Conservation (phyloP, 805 yeast species). For the Sungouiozyma intestinalis region DNA sequence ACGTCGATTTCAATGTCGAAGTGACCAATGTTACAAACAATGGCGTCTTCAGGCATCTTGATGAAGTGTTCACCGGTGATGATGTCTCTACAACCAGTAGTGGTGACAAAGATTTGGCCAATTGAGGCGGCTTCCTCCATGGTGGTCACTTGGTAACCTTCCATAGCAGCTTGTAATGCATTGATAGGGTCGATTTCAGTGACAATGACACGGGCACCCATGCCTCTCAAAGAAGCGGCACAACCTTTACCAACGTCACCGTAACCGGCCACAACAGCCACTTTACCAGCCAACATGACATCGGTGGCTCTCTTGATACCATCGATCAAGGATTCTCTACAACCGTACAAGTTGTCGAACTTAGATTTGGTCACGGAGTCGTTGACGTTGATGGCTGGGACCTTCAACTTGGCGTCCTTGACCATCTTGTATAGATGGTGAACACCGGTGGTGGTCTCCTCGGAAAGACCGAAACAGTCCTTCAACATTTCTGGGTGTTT, state of each 20-base stretch:
- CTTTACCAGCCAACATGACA: constrained; percentile 99
- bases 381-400: constrained; percentile 98
- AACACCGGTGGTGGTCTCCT: constrained; percentile 99
- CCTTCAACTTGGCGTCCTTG: constrained; percentile 79
- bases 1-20: constrained; percentile 98
- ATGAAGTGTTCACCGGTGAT: constrained; percentile 81
- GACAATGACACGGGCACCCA: constrained; percentile 98
- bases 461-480: constrained; percentile 91
- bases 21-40: constrained; percentile 99
- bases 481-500: constrained; percentile 96
- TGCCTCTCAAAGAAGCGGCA: constrained; percentile 95
- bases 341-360: constrained; percentile 98
- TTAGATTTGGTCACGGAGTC: constrained; percentile 98
- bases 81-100: constrained; percentile 99
- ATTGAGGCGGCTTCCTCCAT: constrained; percentile 85
- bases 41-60: constrained; percentile 97
- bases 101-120: constrained; percentile 97
- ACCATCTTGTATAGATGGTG: constrained; percentile 97
- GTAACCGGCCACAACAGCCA: constrained; percentile 97
- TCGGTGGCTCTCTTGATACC: constrained; percentile 99
- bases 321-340: constrained; percentile 96
- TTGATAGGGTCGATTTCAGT: constrained; percentile 98
- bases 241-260: constrained; percentile 99
- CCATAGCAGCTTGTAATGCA: constrained; percentile 98
- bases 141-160: constrained; percentile 94